A percentile compares a stretch with the other conserved stretches of the same genome.
Evolutionary conservation across 2,329 filamentous ascomycete species (phyloP).

Genomic region (Moelleriella libera): DNA sequence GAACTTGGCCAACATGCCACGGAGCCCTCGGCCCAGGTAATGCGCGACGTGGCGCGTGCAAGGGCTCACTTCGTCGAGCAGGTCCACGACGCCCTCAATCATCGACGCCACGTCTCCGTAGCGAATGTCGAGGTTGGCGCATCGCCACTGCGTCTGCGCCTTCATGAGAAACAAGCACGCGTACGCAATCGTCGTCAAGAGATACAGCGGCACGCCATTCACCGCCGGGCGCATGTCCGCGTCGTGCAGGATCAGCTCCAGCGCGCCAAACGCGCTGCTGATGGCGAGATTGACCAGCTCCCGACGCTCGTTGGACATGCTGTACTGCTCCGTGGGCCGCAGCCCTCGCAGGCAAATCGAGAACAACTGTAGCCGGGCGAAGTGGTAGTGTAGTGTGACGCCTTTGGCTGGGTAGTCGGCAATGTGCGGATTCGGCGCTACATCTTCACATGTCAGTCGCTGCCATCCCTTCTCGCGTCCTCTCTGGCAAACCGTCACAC

Average conservation of each 20-base stretch:
- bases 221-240: slow-evolving; percentile 15
- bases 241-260: slow-evolving; percentile 16
- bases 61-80: slow-evolving; percentile 11
- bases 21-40: slow-evolving; percentile 14
- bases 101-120: slow-evolving; percentile 16
- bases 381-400: slow-evolving; percentile 33
- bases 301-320: slow-evolving; percentile 27
- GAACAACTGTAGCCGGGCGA: slow-evolving; percentile 33
- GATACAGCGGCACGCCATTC: slow-evolving; percentile 16
- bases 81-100: slow-evolving; percentile 11
- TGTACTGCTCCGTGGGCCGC: slow-evolving; percentile 18
- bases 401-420: slow-evolving; percentile 34
- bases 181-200: slow-evolving; percentile 17
- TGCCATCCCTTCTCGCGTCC: background rate
- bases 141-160: slow-evolving; percentile 15
- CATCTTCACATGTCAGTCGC: background rate
- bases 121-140: slow-evolving; percentile 11
- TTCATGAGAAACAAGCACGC: slow-evolving; percentile 19
- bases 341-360: slow-evolving; percentile 29
- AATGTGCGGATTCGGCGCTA: slow-evolving; percentile 29
- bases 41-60: slow-evolving; percentile 15
- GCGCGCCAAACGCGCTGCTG: slow-evolving; percentile 15
- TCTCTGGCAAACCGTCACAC: background rate
- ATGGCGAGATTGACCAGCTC: slow-evolving; percentile 28
- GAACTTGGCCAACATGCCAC: slow-evolving; percentile 15